Percentiles rank a stretch among this genome's conserved stretches.
phyloP scores from a whole-genome alignment of 2,329 filamentous ascomycete genomes.

The Biscogniauxia marginata region DNA sequence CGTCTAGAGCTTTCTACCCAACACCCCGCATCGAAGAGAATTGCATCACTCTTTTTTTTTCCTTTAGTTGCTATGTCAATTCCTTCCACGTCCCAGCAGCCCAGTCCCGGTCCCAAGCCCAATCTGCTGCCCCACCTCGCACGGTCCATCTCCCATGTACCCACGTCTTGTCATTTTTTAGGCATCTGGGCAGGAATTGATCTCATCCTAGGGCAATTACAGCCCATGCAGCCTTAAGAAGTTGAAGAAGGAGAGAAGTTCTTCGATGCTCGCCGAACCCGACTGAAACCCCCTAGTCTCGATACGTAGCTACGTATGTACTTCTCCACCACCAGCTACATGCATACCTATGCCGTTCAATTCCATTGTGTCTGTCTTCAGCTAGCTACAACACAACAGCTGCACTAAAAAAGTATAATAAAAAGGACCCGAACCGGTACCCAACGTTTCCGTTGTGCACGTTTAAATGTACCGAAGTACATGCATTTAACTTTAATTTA shows the following conservation, averaged over 20 bases:
- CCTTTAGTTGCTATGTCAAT: not conserved
- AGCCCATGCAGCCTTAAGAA: not conserved
- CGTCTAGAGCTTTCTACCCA: not conserved
- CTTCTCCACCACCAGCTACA: not conserved
- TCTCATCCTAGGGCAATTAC: not conserved
- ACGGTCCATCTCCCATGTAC: not conserved
- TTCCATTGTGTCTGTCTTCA: not conserved
- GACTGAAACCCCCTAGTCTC: not conserved
- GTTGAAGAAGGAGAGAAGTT: no score
- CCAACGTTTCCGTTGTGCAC: no score
- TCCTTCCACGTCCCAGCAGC: no score
- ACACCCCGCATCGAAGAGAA: conserved; percentile 1
- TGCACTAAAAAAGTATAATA: no score
- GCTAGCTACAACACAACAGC: not conserved
- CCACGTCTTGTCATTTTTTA: not conserved
- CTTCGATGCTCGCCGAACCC: not conserved
- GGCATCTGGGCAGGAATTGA: not conserved
- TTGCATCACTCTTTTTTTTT: not conserved
- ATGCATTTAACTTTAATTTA: no score
- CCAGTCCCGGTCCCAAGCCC: no score
- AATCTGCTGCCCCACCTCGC: not conserved
- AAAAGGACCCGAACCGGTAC: no score
- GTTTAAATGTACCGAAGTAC: no score
- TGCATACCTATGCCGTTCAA: not conserved
- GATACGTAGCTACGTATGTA: not conserved